Conservation (phyloP, 2,329 filamentous ascomycete genomes). For the Sarocladium kiliense region DNA sequence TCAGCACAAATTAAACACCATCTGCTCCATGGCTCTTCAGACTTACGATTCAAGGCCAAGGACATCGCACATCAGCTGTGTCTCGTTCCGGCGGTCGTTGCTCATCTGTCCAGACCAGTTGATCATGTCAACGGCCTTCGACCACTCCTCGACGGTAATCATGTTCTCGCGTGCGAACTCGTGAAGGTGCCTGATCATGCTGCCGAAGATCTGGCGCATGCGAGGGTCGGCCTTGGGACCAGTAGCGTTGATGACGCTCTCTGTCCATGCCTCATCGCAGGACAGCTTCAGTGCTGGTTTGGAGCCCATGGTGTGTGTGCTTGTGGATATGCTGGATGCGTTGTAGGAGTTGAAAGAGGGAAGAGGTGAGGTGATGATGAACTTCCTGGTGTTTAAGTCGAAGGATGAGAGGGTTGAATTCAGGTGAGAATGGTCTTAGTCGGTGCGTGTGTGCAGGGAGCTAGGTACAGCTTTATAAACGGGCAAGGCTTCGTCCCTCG, state of each 20-base stretch:
- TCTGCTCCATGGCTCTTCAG: too few species aligned
- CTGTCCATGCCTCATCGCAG: constrained; percentile 8
- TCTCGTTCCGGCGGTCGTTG: constrained; percentile 65
- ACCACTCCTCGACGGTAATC: constrained; percentile 77
- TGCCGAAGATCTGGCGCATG: constrained; percentile 61
- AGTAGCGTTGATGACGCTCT: constrained; percentile 66
- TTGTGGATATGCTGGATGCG: not conserved
- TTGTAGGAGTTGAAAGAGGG: not conserved
- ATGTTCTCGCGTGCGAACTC: constrained; percentile 77
- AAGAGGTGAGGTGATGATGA: too few species aligned
- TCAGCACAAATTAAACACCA: too few species aligned
- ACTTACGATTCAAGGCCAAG: constrained; percentile 64
- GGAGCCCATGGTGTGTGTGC: constrained; percentile 4
- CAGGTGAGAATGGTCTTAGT: too few species aligned
- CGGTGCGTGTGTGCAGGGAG: too few species aligned
- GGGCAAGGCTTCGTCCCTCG: too few species aligned
- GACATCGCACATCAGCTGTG: constrained; percentile 67
- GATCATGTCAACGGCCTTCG: constrained; percentile 57
- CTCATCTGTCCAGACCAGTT: constrained; percentile 64
- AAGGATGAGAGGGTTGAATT: too few species aligned
- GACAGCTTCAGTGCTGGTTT: not conserved
- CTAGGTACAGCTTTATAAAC: too few species aligned
- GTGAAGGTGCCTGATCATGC: constrained; percentile 69
- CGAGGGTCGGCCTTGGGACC: constrained; percentile 66
- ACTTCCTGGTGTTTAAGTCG: too few species aligned